Evolutionary conservation across 2,329 filamentous ascomycete genomes (phyloP).

Genomic region (Ciborinia camelliae): DNA sequence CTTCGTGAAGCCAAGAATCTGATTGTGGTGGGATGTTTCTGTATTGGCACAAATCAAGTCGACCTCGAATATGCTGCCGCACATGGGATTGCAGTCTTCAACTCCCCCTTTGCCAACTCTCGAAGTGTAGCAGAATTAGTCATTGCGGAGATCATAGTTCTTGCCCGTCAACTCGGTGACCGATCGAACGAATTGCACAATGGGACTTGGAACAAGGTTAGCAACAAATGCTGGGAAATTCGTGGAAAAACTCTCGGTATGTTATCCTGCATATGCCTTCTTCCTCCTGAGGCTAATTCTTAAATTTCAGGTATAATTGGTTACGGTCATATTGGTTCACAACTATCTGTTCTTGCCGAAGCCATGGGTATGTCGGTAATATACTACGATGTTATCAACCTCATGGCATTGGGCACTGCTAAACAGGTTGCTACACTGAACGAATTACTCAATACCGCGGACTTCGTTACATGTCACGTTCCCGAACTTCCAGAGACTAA

Average conservation of each 20-base stretch:
- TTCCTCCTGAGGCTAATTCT: background rate
- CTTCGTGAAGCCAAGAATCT: conserved; percentile 88
- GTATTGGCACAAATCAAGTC: conserved; percentile 96
- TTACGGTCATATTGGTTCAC: conserved; percentile 95
- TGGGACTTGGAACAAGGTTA: conserved; percentile 98
- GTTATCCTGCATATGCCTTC: conserved; percentile 25
- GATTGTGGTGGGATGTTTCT: conserved; percentile 96
- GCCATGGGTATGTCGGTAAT: conserved; percentile 98
- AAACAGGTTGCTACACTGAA: conserved; percentile 77
- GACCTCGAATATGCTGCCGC: conserved; percentile 78
- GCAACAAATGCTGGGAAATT: conserved; percentile 95
- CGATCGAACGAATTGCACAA: conserved; percentile 91
- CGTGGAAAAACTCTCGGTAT: conserved; percentile 90
- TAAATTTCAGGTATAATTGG: conserved; percentile 70
- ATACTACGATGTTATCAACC: conserved; percentile 90
- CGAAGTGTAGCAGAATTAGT: conserved; percentile 95
- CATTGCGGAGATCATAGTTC: conserved; percentile 86
- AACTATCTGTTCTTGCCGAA: conserved; percentile 91
- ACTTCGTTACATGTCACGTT: conserved; percentile 94
- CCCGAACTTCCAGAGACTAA: conserved; percentile 90
- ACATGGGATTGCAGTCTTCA: conserved; percentile 94
- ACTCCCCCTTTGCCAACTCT: conserved; percentile 97
- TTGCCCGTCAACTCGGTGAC: conserved; percentile 90
- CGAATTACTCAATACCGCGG: conserved; percentile 70
- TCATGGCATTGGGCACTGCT: conserved; percentile 91